Base-by-base conservation (phyloP, 192 early-diverging fungal species). In the Linnemannia elongata region DNA sequence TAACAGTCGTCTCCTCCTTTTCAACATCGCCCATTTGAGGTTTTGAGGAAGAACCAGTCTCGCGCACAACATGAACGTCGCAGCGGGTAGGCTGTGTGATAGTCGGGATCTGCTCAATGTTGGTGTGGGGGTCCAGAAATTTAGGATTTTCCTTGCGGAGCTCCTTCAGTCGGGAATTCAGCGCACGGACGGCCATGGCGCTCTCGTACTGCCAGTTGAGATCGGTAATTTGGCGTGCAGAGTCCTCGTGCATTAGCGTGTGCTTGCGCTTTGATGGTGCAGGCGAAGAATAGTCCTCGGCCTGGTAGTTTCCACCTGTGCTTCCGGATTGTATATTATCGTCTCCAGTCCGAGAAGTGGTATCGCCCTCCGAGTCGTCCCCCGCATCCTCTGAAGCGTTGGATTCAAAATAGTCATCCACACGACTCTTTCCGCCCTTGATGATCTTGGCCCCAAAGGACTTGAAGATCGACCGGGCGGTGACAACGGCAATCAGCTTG, bases 331-430 rank as follows among this genome's bases (percentile, higher is more conserved):
- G 33, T 9, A 2, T 33, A 70, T 69, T 78, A 10, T 39, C 78
- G 39, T 81, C 76, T 18, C 75, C 88, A 6, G 54, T 38, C 22
- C 75, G 83, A 54, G 80, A 87, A 1, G 70, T 47, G 18, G 44
- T 44, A 33, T 88, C 84, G 20, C 74, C 83, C 39, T 79, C 85
- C 1, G 80, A 87, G 18, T 81, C 85, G 22, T 87, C 80, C 39
- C 76, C 17, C 1, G 27, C 38, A 52, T 74, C 91, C n/a, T 89
- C 82, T 13, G 88, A 87, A 1, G 88, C 72, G 10, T 63, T 78
- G 0, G 89, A 80, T 79, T 94, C 96, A 87, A 89, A 96, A 77
- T 96, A 96, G 81, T 96, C 96, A 83, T 96, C 96, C 7, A 73
- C 79, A 2, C 91, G 78, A 69, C 87, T 81, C 63, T 87, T 88